Percentiles rank a stretch among this genome's conserved stretches.
Conservation (phyloP, 768 basidiomycete species). For the Ramaria rubella region DNA sequence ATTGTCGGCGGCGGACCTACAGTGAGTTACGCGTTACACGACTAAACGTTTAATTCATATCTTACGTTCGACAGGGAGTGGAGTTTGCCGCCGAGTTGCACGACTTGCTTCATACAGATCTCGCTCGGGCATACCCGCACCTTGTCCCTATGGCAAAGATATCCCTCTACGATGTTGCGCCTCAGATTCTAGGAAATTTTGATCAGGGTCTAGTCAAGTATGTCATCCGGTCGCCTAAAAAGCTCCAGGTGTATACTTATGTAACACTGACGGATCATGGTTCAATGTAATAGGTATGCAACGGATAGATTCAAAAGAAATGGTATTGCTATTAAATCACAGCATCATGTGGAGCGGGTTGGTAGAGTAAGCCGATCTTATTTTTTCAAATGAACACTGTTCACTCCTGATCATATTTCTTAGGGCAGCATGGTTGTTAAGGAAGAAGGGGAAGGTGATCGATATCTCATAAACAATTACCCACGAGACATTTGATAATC, state of each 20-base stretch:
- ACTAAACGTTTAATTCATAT: slow-evolving; percentile 8
- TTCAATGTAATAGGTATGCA: slow-evolving; percentile 61
- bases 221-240: slow-evolving; percentile 15
- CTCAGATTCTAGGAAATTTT: slow-evolving; percentile 67
- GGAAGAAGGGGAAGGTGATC: slow-evolving; percentile 62
- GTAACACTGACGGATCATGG: too few relatives aligned
- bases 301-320: slow-evolving; percentile 66
- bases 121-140: slow-evolving; percentile 52
- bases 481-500: slow-evolving; percentile 9
- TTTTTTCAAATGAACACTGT: not conserved
- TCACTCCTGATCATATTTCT: not conserved
- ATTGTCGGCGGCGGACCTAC: slow-evolving; percentile 63
- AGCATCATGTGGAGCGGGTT: slow-evolving; percentile 67
- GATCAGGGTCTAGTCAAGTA: slow-evolving; percentile 61
- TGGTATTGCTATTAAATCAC: slow-evolving; percentile 65
- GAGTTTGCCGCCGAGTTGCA: slow-evolving; percentile 82
- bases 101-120: slow-evolving; percentile 66
- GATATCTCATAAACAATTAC: not conserved
- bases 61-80: slow-evolving; percentile 44
- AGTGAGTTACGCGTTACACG: slow-evolving; percentile 19
- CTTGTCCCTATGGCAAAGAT: slow-evolving; percentile 63
- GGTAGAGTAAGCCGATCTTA: slow-evolving; percentile 50
- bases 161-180: slow-evolving; percentile 77
- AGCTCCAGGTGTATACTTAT: not conserved
- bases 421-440: slow-evolving; percentile 64